These are phyloP conservation scores for Lactarius hengduanensis DNA, from an alignment of 768 basidiomycete species.

Conservation along the genomic window DNA sequence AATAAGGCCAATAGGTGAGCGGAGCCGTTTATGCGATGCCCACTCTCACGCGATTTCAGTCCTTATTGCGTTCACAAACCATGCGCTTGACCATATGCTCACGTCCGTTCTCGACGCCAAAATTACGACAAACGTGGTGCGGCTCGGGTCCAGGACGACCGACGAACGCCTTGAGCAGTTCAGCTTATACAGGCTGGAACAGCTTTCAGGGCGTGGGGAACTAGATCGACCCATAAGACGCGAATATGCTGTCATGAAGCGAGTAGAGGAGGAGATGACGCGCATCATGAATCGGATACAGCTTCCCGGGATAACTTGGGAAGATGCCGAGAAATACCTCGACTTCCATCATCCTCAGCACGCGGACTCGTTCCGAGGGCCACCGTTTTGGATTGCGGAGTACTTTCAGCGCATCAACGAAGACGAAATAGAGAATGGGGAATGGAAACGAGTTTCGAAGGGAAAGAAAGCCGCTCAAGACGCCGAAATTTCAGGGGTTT, in stretches of 20 bases:
- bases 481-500: constrained; percentile 12
- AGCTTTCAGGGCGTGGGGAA: constrained; percentile 41
- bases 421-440: constrained; percentile 24
- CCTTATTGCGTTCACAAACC: constrained; percentile 71
- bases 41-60: constrained; percentile 28
- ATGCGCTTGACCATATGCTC: constrained; percentile 75
- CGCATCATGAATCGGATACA: constrained; percentile 42
- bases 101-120: constrained; percentile 58
- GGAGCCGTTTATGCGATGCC: neutral
- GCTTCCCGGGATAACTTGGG: constrained; percentile 17
- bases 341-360: constrained; percentile 49
- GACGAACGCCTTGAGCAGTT: constrained; percentile 61
- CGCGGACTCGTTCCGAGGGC: constrained; percentile 39
- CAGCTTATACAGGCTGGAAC: constrained; percentile 59
- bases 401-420: neutral
- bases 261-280: constrained; percentile 46
- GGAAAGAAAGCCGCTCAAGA: constrained; percentile 8
- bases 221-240: constrained; percentile 39
- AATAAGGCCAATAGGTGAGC: constrained; percentile 49
- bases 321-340: constrained; percentile 45
- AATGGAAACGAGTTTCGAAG: constrained; percentile 10
- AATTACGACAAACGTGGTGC: constrained; percentile 63
- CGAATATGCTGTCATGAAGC: constrained; percentile 44
- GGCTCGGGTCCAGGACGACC: constrained; percentile 63
- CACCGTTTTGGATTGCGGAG: constrained; percentile 38